Evolutionary conservation across 495 filamentous ascomycete genomes (phyloP).

Genomic region (Gamarada debralockiae): DNA sequence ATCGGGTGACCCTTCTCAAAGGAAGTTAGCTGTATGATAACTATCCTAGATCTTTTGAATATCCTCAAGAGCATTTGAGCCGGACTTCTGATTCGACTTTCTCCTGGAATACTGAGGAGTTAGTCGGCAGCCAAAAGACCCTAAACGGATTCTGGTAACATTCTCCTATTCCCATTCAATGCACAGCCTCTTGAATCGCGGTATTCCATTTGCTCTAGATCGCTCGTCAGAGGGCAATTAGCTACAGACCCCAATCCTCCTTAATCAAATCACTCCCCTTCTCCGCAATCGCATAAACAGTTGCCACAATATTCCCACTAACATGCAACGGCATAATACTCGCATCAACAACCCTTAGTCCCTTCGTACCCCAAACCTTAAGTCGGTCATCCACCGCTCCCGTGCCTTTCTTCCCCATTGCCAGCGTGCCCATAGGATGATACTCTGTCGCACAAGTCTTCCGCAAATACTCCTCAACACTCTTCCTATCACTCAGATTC

Average conservation of each 20-base stretch:
- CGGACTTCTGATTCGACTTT: too few relatives aligned
- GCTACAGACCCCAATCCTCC: neutral
- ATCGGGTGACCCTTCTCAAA: too few relatives aligned
- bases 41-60: too few relatives aligned
- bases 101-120: too few relatives aligned
- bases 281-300: constrained; percentile 3
- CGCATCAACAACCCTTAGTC: neutral
- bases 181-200: too few relatives aligned
- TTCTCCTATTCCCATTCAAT: too few relatives aligned
- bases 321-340: neutral
- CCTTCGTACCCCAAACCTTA: neutral
- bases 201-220: too few relatives aligned
- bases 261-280: neutral
- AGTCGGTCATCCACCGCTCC: neutral
- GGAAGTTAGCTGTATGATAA: too few relatives aligned
- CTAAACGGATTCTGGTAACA: too few relatives aligned
- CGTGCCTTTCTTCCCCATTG: neutral
- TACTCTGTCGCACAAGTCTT: neutral
- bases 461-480: neutral
- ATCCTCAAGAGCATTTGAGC: too few relatives aligned
- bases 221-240: too few relatives aligned
- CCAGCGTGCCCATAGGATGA: neutral
- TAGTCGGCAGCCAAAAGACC: too few relatives aligned
- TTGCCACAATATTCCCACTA: neutral
- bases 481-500: neutral